These are phyloP conservation scores for Claviceps monticola DNA, from an alignment of 2,329 filamentous ascomycete species.

Conservation along the genomic window DNA sequence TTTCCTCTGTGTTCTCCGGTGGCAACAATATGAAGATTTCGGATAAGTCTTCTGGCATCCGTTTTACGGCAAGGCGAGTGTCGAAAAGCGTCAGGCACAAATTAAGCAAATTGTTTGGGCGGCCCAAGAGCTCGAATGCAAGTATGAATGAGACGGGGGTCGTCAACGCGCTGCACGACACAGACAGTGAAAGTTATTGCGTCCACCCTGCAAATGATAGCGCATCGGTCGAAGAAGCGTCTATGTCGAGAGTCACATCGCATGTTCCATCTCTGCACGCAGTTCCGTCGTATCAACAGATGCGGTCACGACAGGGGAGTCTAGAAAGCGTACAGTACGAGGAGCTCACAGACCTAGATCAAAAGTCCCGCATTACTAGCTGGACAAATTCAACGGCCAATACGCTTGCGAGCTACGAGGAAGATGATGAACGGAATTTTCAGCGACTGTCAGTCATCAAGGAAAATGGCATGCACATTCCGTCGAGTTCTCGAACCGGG, in stretches of 20 bases:
- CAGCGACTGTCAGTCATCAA: conserved; percentile 52
- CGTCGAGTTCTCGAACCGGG: conserved; percentile 20
- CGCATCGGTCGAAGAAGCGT: conserved; percentile 24
- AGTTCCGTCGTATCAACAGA: conserved; percentile 29
- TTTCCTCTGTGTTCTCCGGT: conserved; percentile 18
- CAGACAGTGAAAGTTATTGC: conserved; percentile 16
- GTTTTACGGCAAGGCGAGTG: conserved; percentile 43
- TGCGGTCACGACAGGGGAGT: conserved; percentile 41
- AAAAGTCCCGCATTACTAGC: conserved; percentile 55
- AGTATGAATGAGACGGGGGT: conserved; percentile 3
- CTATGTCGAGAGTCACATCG: conserved; percentile 34
- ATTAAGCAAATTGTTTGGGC: conserved; percentile 32
- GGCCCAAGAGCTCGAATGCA: conserved; percentile 12
- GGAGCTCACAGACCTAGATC: conserved; percentile 26
- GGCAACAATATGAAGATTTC: conserved; percentile 8
- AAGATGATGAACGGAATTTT: conserved; percentile 30
- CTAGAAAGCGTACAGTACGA: conserved; percentile 33
- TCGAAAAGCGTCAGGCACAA: conserved; percentile 48
- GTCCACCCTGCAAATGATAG: conserved; percentile 20
- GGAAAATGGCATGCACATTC: conserved; percentile 31
- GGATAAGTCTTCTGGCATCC: conserved; percentile 22
- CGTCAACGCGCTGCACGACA: conserved; percentile 8
- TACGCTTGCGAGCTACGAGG: conserved; percentile 32
- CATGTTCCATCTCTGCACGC: conserved; percentile 36
- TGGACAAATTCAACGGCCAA: conserved; percentile 53